Conservation (phyloP, 805 yeast species). For the Starmerella bombi region DNA sequence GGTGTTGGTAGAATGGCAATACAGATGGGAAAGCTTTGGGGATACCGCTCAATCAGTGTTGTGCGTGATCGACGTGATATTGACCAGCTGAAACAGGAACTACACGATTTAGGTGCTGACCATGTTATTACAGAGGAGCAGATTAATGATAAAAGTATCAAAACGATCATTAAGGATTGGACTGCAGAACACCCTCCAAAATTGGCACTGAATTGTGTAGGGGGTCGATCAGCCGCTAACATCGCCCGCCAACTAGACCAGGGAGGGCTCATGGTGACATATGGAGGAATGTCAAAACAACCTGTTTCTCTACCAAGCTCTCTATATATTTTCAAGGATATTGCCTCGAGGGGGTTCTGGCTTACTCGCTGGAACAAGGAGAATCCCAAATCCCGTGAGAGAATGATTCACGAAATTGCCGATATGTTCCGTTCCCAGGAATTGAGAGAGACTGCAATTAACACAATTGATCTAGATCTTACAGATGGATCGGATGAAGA, state of each 20-base stretch:
- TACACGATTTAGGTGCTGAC: conserved; percentile 65
- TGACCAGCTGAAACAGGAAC: conserved; percentile 43
- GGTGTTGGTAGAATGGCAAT: conserved; percentile 88
- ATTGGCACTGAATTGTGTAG: conserved; percentile 83
- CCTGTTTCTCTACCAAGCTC: conserved; percentile 90
- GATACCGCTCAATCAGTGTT: conserved; percentile 72
- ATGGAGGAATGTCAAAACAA: conserved; percentile 95
- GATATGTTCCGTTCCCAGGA: conserved; percentile 47
- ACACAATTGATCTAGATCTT: conserved; percentile 25
- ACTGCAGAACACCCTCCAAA: conserved; percentile 39
- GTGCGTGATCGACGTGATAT: conserved; percentile 76
- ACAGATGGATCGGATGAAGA: conserved; percentile 31
- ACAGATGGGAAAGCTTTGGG: conserved; percentile 69
- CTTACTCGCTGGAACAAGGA: conserved; percentile 40
- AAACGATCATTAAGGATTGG: conserved; percentile 38
- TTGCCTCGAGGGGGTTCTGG: conserved; percentile 88
- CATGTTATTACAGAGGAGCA: conserved; percentile 82
- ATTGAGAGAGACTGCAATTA: conserved; percentile 37
- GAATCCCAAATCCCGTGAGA: conserved; percentile 47
- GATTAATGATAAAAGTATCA: conserved; percentile 54
- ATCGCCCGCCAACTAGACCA: conserved; percentile 68
- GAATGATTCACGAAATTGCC: conserved; percentile 43
- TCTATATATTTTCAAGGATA: conserved; percentile 74
- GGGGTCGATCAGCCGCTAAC: conserved; percentile 74
- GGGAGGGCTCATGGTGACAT: conserved; percentile 71